Conservation (phyloP, 2,329 filamentous ascomycete genomes). For the Pestalotiopsis sp. region DNA sequence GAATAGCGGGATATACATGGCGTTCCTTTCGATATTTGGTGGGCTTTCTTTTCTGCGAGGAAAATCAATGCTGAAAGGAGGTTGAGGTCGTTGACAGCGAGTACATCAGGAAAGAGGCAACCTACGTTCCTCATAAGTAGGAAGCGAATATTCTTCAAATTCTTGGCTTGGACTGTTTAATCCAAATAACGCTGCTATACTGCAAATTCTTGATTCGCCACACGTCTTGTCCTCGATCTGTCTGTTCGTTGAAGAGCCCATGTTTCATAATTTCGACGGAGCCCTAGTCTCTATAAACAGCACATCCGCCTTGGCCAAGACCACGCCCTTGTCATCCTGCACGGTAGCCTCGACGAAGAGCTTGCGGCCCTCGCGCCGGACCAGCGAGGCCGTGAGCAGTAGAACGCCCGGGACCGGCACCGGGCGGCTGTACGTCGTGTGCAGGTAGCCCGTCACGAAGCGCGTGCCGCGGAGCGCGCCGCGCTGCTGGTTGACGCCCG, state of each 20-base stretch:
- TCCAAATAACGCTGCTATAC: not conserved
- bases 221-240: not conserved
- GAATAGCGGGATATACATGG: not conserved
- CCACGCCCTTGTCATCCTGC: not conserved
- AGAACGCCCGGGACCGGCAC: not conserved
- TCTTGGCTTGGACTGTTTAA: not conserved
- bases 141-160: not conserved
- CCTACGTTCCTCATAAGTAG: too few relatives aligned
- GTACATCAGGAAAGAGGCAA: too few relatives aligned
- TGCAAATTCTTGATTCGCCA: not conserved
- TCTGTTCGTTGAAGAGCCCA: not conserved
- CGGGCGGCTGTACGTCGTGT: constrained; percentile 15
- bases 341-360: constrained; percentile 1
- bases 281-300: not conserved
- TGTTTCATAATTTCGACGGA: not conserved
- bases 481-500: constrained; percentile 40
- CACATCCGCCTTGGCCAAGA: not conserved
- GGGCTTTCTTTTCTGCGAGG: too few relatives aligned
- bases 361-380: not conserved
- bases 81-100: too few relatives aligned
- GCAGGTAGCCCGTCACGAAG: constrained; percentile 21
- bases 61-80: too few relatives aligned
- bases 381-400: not conserved
- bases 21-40: not conserved
- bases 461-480: not conserved